phyloP scores from a whole-genome alignment of 495 filamentous ascomycete genomes.

The Aspergillus ostianus region DNA sequence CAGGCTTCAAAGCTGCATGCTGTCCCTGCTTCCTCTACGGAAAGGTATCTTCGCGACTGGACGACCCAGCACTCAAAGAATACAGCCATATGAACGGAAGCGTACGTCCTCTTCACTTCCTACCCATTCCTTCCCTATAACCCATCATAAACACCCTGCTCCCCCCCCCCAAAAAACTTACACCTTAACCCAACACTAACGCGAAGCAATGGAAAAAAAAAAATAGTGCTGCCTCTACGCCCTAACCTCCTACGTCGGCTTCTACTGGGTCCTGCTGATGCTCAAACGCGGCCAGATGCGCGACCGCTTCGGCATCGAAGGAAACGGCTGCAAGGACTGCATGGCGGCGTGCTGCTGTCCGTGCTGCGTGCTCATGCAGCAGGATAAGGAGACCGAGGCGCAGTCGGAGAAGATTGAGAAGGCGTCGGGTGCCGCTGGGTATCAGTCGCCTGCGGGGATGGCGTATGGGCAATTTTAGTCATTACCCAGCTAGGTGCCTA shows the following conservation, averaged over 20 bases:
- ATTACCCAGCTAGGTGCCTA: neutral
- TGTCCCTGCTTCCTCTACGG: slow-evolving; percentile 56
- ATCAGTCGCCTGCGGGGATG: slow-evolving; percentile 22
- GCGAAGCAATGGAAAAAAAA: neutral
- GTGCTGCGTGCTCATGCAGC: slow-evolving; percentile 54
- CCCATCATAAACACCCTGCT: no score
- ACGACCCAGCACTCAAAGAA: slow-evolving; percentile 43
- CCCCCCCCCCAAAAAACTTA: neutral
- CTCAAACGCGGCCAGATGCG: slow-evolving; percentile 55
- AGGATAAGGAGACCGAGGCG: slow-evolving; percentile 50
- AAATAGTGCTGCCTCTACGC: slow-evolving; percentile 21
- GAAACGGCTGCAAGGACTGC: slow-evolving; percentile 50
- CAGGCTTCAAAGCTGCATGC: slow-evolving; percentile 43
- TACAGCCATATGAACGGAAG: slow-evolving; percentile 45
- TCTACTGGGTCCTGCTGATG: slow-evolving; percentile 44
- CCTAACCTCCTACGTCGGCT: slow-evolving; percentile 32
- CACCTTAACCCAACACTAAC: neutral
- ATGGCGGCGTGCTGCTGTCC: slow-evolving; percentile 48
- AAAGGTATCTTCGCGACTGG: slow-evolving; percentile 45
- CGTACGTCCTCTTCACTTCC: slow-evolving; percentile 40
- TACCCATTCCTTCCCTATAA: slow-evolving; percentile 1
- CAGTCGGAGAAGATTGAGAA: slow-evolving; percentile 10
- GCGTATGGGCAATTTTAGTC: no score
- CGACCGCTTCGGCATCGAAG: slow-evolving; percentile 52
- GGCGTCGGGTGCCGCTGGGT: slow-evolving; percentile 9